Evolutionary conservation across 129 eudicot species (phyloP).

Genomic region (Flaveria robusta): DNA sequence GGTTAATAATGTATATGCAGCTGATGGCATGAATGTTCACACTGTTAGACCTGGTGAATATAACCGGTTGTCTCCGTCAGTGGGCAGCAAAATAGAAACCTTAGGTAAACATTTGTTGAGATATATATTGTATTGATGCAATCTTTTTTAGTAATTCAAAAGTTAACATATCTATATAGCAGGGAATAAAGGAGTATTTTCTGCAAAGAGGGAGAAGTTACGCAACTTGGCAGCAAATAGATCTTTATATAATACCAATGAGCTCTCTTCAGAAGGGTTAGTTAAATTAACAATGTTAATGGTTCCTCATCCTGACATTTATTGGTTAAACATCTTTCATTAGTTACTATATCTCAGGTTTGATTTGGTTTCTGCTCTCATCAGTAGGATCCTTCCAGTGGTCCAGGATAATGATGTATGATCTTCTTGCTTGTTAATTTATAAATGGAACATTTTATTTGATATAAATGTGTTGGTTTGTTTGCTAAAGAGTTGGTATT

Average conservation of each 20-base stretch:
- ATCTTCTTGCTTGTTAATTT: conserved; percentile 13
- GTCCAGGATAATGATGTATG: conserved; percentile 49
- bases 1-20: conserved; percentile 22
- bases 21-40: conserved; percentile 12
- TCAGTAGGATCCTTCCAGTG: conserved; percentile 64
- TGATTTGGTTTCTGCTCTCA: conserved; percentile 68
- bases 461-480: conserved; percentile 1
- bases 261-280: conserved; percentile 63
- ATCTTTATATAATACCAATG: conserved; percentile 41
- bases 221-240: conserved; percentile 51
- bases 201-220: conserved; percentile 58
- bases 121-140: background rate
- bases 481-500: conserved; percentile 24
- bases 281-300: conserved; percentile 22
- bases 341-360: conserved; percentile 47
- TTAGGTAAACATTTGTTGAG: conserved; percentile 39
- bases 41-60: conserved; percentile 31
- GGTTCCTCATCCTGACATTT: conserved; percentile 9
- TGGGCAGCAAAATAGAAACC: conserved; percentile 28
- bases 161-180: conserved; percentile 14
- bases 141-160: background rate
- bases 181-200: conserved; percentile 63
- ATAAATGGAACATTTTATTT: background rate
- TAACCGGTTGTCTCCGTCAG: conserved; percentile 37
- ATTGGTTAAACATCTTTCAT: conserved; percentile 10